Evolutionary conservation across 306 rosid genomes (phyloP).

Genomic region (Hippophae tibetana): DNA sequence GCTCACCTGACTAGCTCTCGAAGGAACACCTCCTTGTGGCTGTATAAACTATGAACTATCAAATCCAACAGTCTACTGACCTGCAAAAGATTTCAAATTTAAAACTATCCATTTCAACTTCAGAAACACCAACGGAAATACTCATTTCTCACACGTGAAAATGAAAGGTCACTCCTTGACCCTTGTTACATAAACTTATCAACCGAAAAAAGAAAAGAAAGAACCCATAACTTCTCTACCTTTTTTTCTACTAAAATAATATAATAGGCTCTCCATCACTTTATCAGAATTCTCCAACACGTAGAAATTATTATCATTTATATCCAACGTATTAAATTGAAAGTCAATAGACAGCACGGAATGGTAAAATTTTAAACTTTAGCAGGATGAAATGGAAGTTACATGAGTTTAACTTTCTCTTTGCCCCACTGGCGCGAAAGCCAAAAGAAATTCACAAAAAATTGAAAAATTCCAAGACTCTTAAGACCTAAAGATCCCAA

Average conservation of each 20-base stretch:
- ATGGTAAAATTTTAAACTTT: not conserved
- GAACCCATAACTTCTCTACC: not conserved
- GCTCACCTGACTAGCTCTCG: slow-evolving; percentile 84
- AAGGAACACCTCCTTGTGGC: slow-evolving; percentile 90
- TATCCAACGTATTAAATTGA: not conserved
- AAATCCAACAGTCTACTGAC: slow-evolving; percentile 80
- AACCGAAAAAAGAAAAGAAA: not conserved
- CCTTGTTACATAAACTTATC: not conserved
- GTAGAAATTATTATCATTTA: not conserved
- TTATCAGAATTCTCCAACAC: not conserved
- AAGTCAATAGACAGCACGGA: not conserved
- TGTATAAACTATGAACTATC: slow-evolving; percentile 89
- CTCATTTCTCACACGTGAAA: not conserved
- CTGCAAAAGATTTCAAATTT: slow-evolving; percentile 32
- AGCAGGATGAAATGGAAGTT: not conserved
- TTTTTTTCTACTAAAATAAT: not conserved
- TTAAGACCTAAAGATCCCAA: not conserved
- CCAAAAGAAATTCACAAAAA: not conserved
- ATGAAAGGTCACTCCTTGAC: not conserved
- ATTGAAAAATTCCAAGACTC: not conserved
- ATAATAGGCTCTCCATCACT: not conserved
- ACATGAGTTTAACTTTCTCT: not conserved
- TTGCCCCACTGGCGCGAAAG: not conserved
- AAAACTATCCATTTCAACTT: slow-evolving; percentile 8
- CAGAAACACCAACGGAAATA: not conserved